These are phyloP conservation scores for Ophiostoma quercus DNA, from an alignment of 2,329 filamentous ascomycete species.

Conservation along the genomic window DNA sequence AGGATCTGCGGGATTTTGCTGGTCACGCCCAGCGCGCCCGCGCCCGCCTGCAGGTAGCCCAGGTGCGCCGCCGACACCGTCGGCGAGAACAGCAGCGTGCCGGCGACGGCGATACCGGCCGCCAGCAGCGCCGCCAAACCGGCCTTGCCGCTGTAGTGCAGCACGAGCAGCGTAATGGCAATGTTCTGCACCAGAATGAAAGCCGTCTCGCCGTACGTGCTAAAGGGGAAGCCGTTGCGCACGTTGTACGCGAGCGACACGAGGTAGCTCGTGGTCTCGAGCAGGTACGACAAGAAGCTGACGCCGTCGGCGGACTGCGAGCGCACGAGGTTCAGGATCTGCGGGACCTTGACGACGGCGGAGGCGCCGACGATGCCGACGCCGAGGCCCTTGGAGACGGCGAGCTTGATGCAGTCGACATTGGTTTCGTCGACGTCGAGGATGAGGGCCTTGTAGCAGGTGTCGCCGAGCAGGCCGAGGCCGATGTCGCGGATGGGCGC, in stretches of 20 bases:
- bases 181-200: conserved; percentile 91
- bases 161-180: conserved; percentile 76
- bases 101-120: conserved; percentile 64
- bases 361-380: conserved; percentile 89
- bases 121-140: conserved; percentile 71
- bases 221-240: conserved; percentile 88
- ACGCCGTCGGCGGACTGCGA: conserved; percentile 78
- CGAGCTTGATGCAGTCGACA: conserved; percentile 77
- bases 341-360: conserved; percentile 90
- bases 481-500: conserved; percentile 68
- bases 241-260: conserved; percentile 90
- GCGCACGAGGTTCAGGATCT: conserved; percentile 85
- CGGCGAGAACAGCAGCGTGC: conserved; percentile 64
- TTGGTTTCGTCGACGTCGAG: conserved; percentile 77
- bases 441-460: conserved; percentile 81
- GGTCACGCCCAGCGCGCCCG: conserved; percentile 74
- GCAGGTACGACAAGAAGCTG: conserved; percentile 82
- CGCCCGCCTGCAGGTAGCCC: conserved; percentile 74
- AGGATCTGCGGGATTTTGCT: conserved; percentile 93
- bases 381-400: conserved; percentile 84
- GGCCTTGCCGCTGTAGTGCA: conserved; percentile 70
- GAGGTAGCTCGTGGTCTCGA: conserved; percentile 83
- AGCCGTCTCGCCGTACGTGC: conserved; percentile 91
- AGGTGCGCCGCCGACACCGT: conserved; percentile 59
- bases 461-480: conserved; percentile 70